phyloP scores from a whole-genome alignment of 495 filamentous ascomycete genomes.

The Annulohypoxylon moriforme region DNA sequence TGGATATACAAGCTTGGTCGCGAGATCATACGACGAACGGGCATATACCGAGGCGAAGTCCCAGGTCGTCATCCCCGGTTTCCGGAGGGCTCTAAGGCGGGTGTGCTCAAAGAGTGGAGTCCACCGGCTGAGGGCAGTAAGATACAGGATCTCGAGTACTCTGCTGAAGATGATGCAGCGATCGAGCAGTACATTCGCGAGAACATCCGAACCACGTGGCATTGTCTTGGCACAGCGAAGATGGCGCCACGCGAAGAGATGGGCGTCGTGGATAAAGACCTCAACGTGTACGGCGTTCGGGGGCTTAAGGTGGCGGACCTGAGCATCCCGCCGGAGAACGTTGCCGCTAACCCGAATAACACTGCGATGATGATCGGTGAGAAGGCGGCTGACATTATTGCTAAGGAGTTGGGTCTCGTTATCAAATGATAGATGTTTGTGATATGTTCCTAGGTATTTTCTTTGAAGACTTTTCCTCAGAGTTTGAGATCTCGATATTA shows the following conservation, averaged over 20 bases:
- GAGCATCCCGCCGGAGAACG: slow-evolving; percentile 67
- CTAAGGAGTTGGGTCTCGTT: slow-evolving; percentile 57
- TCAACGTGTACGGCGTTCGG: slow-evolving; percentile 62
- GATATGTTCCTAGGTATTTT: not conserved
- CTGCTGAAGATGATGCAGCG: slow-evolving; percentile 63
- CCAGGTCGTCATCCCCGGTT: slow-evolving; percentile 63
- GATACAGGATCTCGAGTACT: slow-evolving; percentile 56
- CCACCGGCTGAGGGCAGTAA: not conserved
- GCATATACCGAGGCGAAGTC: slow-evolving; percentile 65
- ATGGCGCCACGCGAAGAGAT: slow-evolving; percentile 57
- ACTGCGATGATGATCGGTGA: slow-evolving; percentile 70
- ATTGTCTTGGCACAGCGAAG: slow-evolving; percentile 63
- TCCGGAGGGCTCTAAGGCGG: slow-evolving; percentile 56
- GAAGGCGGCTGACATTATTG: slow-evolving; percentile 69
- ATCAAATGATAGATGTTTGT: not conserved
- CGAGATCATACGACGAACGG: slow-evolving; percentile 66
- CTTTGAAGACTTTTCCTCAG: not conserved
- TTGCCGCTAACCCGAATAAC: slow-evolving; percentile 71
- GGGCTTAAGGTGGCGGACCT: slow-evolving; percentile 62
- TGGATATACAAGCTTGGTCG: slow-evolving; percentile 67
- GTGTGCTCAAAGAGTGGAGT: slow-evolving; percentile 47
- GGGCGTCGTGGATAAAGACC: slow-evolving; percentile 63
- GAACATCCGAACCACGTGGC: slow-evolving; percentile 62
- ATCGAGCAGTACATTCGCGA: slow-evolving; percentile 60
- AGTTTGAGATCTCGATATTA: not conserved